Evolutionary conservation across 805 yeast genomes (phyloP).

Genomic region (Pichia membranifaciens): DNA sequence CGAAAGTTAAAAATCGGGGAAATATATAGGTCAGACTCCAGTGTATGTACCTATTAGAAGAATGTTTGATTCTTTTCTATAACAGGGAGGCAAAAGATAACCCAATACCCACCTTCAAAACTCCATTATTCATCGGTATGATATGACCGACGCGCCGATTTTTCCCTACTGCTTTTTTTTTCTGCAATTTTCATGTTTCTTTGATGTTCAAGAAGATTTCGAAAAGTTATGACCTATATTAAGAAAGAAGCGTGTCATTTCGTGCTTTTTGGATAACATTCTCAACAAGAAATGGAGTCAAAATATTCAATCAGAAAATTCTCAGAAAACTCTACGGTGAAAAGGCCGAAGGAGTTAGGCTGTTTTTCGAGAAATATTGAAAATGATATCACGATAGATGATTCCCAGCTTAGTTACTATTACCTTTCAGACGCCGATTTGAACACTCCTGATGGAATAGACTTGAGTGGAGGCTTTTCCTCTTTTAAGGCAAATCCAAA

Average conservation of each 20-base stretch:
- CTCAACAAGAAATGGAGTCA: slow-evolving; percentile 27
- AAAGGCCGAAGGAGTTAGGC: slow-evolving; percentile 82
- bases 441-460: slow-evolving; percentile 46
- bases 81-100: too few species aligned
- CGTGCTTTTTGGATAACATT: too few species aligned
- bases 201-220: too few species aligned
- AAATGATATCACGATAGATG: slow-evolving; percentile 42
- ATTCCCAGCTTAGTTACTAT: slow-evolving; percentile 57
- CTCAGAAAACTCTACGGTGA: slow-evolving; percentile 60
- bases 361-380: slow-evolving; percentile 58
- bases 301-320: slow-evolving; percentile 14
- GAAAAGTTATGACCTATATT: too few species aligned
- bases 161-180: neutral
- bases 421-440: slow-evolving; percentile 72
- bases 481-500: slow-evolving; percentile 54
- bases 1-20: too few species aligned
- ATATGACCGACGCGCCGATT: slow-evolving; percentile 1
- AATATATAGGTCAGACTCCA: too few species aligned
- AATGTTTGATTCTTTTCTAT: too few species aligned
- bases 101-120: too few species aligned
- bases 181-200: too few species aligned
- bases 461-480: slow-evolving; percentile 59
- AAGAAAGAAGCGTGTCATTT: too few species aligned
- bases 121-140: too few species aligned
- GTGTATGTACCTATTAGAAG: too few species aligned